Base-by-base conservation (phyloP, 257 asterid genomes). In the Salvia rosmarinus region DNA sequence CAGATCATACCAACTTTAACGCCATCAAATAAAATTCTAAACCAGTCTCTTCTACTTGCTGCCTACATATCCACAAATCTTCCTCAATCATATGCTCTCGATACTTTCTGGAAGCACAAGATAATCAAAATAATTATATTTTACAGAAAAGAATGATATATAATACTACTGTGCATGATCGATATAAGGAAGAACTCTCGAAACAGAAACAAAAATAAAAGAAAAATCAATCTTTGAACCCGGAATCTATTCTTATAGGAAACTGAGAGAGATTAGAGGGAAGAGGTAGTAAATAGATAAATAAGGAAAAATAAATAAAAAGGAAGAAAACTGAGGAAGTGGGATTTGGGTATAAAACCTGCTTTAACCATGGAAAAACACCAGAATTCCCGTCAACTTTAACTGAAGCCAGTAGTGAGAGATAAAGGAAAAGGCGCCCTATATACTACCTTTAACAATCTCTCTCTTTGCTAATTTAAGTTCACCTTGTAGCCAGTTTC, bases 371-470 rank as follows among this genome's bases (percentile, higher is more conserved):
- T 75, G 81, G 64, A 44, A 77, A 76, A 84, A 74, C 89, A 77
- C 59, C 82, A 83, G 83, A 83, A 90, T 62, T 82, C 69, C 66
- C 80, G 80, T 73, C 57, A 50, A 80, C 97, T 92, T 92, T 92
- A 90, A 90, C 90, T 78, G 91, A 90, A 83, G 77, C 19, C 56
- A 79, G 83, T 72, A 74, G 81, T 30, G 81, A 79, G 82, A 79
- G 84, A 87, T 80, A 88, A 90, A 90, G 98, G 85, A 83, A 88
- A 90, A 90, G 85, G 71, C 71, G 49, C 54, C 77, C 75, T 75
- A 73, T 75, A 68, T 28, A 77, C 56, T 62, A 65, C 81, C 83
- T 85, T 83, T 88, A 72, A 64, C 79, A 25, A 25, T 39, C 44
- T 8, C 44, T 82, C 80, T 78, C 87, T 85, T 85, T 74, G 86